phyloP scores from a whole-genome alignment of 2,329 filamentous ascomycete genomes.

The Pyricularia sp. region DNA sequence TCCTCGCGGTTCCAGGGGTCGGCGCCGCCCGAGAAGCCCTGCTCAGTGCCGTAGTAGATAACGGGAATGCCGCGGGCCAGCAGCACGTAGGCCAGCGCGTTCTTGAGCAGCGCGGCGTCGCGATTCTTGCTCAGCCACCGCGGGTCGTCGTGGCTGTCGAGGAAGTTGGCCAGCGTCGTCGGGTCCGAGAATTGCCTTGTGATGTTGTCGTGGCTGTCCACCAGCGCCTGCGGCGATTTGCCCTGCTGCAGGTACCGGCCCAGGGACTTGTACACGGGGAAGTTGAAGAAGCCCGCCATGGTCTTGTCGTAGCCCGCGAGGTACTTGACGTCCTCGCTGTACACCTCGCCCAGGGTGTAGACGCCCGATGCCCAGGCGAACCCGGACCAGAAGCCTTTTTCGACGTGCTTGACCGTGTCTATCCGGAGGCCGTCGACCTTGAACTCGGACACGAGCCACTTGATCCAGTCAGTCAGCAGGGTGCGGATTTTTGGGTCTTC shows the following conservation, averaged over 20 bases:
- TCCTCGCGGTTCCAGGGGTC: conserved; percentile 46
- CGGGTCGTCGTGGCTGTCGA: conserved; percentile 50
- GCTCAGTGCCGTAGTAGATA: conserved; percentile 58
- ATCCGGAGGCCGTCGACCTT: conserved; percentile 50
- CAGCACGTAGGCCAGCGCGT: conserved; percentile 39
- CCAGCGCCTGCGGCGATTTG: neutral
- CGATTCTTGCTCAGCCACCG: conserved; percentile 41
- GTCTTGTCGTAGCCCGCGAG: conserved; percentile 41
- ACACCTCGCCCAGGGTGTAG: conserved; percentile 53
- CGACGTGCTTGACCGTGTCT: conserved; percentile 53
- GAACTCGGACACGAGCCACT: neutral
- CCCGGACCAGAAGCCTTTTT: conserved; percentile 45
- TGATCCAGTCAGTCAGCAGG: neutral
- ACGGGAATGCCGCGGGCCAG: conserved; percentile 43
- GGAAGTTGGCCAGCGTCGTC: conserved; percentile 37
- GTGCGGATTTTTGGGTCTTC: neutral
- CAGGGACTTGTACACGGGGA: conserved; percentile 19
- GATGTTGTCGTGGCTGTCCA: neutral
- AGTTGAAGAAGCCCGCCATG: conserved; percentile 52
- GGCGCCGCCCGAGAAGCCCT: conserved; percentile 39
- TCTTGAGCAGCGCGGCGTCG: conserved; percentile 48
- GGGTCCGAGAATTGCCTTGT: conserved; percentile 25
- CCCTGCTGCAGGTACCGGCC: neutral
- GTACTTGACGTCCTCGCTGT: conserved; percentile 40
- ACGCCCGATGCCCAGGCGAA: conserved; percentile 47